These are phyloP conservation scores for Fraxinus floribunda DNA, from an alignment of 305 asterid genomes.

Conservation along the genomic window DNA sequence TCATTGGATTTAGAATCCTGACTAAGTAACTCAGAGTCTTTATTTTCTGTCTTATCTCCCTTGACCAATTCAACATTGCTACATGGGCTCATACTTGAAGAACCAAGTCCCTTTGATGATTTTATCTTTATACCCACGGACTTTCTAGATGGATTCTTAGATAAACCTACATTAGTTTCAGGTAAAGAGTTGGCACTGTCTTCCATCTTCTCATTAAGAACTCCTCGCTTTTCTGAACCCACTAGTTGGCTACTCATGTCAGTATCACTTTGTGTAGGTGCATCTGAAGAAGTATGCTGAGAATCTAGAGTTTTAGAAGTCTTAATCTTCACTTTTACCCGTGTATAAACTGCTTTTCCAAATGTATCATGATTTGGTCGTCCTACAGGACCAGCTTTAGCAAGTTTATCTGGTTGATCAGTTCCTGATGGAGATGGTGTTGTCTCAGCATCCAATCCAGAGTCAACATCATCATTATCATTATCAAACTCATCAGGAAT, in stretches of 20 bases:
- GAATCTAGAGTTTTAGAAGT: slow-evolving; percentile 66
- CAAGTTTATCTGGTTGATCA: slow-evolving; percentile 41
- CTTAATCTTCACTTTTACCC: slow-evolving; percentile 87
- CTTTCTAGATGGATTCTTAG: slow-evolving; percentile 49
- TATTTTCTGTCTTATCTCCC: slow-evolving; percentile 56
- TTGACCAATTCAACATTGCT: slow-evolving; percentile 57
- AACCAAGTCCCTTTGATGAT: slow-evolving; percentile 67
- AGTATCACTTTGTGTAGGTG: slow-evolving; percentile 66
- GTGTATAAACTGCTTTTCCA: slow-evolving; percentile 63
- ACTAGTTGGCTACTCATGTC: slow-evolving; percentile 63
- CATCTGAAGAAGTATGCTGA: slow-evolving; percentile 53
- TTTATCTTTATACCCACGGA: slow-evolving; percentile 65
- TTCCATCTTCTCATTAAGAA: slow-evolving; percentile 63
- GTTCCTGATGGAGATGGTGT: slow-evolving; percentile 46
- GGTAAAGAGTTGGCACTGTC: slow-evolving; percentile 76
- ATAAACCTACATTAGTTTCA: slow-evolving; percentile 48
- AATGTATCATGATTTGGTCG: slow-evolving; percentile 48
- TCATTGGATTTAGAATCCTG: slow-evolving; percentile 52
- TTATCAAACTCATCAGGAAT: slow-evolving; percentile 45
- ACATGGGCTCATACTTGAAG: slow-evolving; percentile 79
- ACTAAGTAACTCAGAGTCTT: slow-evolving; percentile 39
- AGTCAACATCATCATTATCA: slow-evolving; percentile 65
- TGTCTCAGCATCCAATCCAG: slow-evolving; percentile 61
- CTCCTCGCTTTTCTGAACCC: slow-evolving; percentile 55
- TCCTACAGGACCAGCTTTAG: slow-evolving; percentile 29